These are phyloP conservation scores for Penicillium sp. DNA, from an alignment of 2,329 filamentous ascomycete genomes.

Conservation along the genomic window DNA sequence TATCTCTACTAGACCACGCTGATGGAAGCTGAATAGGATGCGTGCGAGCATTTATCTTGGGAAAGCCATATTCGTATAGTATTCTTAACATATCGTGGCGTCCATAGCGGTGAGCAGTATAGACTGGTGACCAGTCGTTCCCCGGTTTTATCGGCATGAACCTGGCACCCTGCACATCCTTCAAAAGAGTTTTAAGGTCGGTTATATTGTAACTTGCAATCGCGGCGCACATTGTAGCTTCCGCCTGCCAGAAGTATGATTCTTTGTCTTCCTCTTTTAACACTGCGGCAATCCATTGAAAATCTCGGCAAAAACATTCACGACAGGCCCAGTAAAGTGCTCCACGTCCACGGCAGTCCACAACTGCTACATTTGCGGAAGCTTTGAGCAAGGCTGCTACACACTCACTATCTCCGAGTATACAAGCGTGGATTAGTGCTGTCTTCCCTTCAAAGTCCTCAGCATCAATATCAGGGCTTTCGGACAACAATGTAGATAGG, in stretches of 20 bases:
- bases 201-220: neutral
- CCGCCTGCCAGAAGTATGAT: neutral
- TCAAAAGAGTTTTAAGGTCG: neutral
- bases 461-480: neutral
- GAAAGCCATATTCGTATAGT: neutral
- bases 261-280: neutral
- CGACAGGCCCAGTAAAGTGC: slow-evolving; percentile 1
- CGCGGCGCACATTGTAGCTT: neutral
- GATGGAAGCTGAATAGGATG: neutral
- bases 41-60: neutral
- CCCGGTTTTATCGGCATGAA: neutral
- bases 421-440: neutral
- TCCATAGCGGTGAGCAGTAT: neutral
- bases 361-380: neutral
- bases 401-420: too few relatives aligned
- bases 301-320: neutral
- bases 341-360: neutral
- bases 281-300: neutral
- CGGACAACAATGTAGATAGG: neutral
- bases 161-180: neutral
- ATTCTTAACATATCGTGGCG: neutral
- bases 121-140: neutral
- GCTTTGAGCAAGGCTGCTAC: neutral
- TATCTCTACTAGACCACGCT: neutral
- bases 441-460: neutral